Conservation (phyloP, 2,329 filamentous ascomycete genomes). For the Gaeumannomyces sp. region DNA sequence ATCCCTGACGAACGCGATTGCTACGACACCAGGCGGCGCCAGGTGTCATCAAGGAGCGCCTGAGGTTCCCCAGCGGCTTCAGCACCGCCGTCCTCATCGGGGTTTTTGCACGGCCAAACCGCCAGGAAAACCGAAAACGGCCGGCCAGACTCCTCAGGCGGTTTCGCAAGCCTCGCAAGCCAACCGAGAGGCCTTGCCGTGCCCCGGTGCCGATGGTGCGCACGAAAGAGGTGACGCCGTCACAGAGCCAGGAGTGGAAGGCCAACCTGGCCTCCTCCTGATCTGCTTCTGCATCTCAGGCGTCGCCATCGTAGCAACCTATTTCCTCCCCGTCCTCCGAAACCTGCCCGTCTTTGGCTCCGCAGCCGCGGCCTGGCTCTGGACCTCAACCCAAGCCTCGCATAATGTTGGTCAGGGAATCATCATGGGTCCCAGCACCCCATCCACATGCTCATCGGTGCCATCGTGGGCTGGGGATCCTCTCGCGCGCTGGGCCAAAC, state of each 20-base stretch:
- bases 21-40: slow-evolving; percentile 53
- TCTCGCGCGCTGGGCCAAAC: slow-evolving; percentile 86
- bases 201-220: slow-evolving; percentile 18
- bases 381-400: slow-evolving; percentile 97
- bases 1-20: background rate
- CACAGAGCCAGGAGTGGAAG: slow-evolving; percentile 31
- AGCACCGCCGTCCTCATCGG: slow-evolving; percentile 91
- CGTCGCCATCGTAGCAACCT: slow-evolving; percentile 72
- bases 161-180: slow-evolving; percentile 37
- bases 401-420: slow-evolving; percentile 96
- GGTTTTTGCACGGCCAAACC: slow-evolving; percentile 68
- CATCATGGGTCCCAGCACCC: slow-evolving; percentile 95
- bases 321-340: slow-evolving; percentile 80
- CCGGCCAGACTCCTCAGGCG: slow-evolving; percentile 28
- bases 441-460: slow-evolving; percentile 89
- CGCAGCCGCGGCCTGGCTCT: slow-evolving; percentile 72
- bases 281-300: slow-evolving; percentile 55
- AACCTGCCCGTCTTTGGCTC: slow-evolving; percentile 82
- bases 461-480: slow-evolving; percentile 83
- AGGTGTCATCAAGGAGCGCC: slow-evolving; percentile 91
- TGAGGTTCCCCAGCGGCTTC: slow-evolving; percentile 93
- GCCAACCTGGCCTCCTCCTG: slow-evolving; percentile 48
- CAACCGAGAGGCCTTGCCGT: slow-evolving; percentile 11
- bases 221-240: slow-evolving; percentile 23
- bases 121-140: slow-evolving; percentile 17